A percentile compares a stretch with the other conserved stretches of the same genome.
Conservation (phyloP, 2,329 filamentous ascomycete species). For the Aspergillus transmontanensis region DNA sequence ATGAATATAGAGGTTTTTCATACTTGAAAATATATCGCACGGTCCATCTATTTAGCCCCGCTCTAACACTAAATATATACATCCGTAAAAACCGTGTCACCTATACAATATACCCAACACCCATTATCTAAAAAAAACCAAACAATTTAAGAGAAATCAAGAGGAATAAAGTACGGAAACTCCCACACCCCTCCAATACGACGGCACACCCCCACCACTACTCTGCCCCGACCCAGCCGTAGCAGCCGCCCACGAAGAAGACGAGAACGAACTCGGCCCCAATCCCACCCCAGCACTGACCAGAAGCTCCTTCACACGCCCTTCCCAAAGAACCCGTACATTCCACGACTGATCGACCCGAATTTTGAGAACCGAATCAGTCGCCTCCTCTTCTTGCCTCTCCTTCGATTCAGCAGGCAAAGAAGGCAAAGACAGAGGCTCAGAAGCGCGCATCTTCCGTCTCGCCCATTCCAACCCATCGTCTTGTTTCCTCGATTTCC, state of each 20-base stretch:
- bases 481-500: slow-evolving; percentile 51
- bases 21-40: background rate
- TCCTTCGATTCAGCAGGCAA: background rate
- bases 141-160: slow-evolving; percentile 22
- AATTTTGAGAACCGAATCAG: slow-evolving; percentile 86
- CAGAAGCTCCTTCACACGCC: slow-evolving; percentile 84
- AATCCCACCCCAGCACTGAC: slow-evolving; percentile 88
- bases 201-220: slow-evolving; percentile 31
- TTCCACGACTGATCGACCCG: slow-evolving; percentile 85
- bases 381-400: slow-evolving; percentile 56
- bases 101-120: background rate
- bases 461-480: slow-evolving; percentile 48
- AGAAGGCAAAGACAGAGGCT: slow-evolving; percentile 22
- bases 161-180: slow-evolving; percentile 47
- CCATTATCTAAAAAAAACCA: background rate
- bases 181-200: slow-evolving; percentile 46
- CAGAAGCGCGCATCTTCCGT: slow-evolving; percentile 37
- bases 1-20: slow-evolving; percentile 1
- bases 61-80: slow-evolving; percentile 6
- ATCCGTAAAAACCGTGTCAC: slow-evolving; percentile 2
- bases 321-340: slow-evolving; percentile 89
- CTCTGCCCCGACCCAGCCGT: slow-evolving; percentile 27
- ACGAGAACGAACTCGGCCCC: slow-evolving; percentile 55
- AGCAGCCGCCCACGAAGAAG: slow-evolving; percentile 28
- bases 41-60: background rate